Percentiles rank a stretch among this genome's conserved stretches.
Conservation (phyloP, 495 filamentous ascomycete genomes). For the Xylaria longipes region DNA sequence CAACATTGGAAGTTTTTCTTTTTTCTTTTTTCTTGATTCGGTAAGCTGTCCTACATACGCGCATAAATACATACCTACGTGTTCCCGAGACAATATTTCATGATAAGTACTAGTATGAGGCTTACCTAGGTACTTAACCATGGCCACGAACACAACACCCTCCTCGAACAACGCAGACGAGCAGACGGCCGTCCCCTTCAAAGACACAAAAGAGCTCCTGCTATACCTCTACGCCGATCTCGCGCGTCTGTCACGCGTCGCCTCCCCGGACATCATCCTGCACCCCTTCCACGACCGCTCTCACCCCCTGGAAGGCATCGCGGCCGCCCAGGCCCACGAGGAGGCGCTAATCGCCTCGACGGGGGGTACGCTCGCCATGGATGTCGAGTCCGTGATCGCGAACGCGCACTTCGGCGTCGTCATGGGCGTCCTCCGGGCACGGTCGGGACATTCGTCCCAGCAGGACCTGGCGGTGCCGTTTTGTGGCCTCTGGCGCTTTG, state of each 20-base stretch:
- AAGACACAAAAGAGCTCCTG: conserved; percentile 24
- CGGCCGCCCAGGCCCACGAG: conserved; percentile 35
- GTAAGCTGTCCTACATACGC: neutral
- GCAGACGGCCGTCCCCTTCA: neutral
- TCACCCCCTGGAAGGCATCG: conserved; percentile 27
- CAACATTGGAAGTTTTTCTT: no score
- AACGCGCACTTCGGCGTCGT: conserved; percentile 34
- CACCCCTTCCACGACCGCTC: conserved; percentile 32
- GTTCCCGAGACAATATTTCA: neutral
- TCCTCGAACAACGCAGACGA: neutral
- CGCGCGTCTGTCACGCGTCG: conserved; percentile 30
- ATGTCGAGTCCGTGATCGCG: conserved; percentile 30
- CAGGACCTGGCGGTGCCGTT: neutral
- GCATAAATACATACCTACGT: neutral
- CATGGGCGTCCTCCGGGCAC: conserved; percentile 15
- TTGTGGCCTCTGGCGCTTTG: neutral
- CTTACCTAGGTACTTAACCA: neutral
- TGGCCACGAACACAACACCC: neutral
- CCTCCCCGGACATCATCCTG: conserved; percentile 29
- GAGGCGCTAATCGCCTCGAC: conserved; percentile 33
- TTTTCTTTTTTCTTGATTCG: neutral
- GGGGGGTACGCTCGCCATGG: conserved; percentile 35
- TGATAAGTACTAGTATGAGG: neutral
- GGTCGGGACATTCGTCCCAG: neutral
- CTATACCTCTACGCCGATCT: conserved; percentile 28